These are phyloP conservation scores for Cenococcum geophilum DNA, from an alignment of 495 filamentous ascomycete species.

Conservation along the genomic window DNA sequence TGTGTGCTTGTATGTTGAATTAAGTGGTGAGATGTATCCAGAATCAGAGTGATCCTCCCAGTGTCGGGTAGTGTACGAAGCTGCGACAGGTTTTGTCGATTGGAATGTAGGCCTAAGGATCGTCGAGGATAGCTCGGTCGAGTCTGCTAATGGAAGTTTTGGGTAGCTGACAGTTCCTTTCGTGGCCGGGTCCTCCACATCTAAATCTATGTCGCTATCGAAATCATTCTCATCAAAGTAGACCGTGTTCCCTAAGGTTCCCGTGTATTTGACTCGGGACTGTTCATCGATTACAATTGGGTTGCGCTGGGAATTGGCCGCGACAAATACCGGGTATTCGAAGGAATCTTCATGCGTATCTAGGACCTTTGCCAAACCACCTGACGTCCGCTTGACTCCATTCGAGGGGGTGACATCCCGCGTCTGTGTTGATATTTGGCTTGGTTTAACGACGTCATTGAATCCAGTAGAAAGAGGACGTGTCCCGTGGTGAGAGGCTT, in stretches of 20 bases:
- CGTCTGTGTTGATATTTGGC: conserved; percentile 6
- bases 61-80: neutral
- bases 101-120: conserved; percentile 7
- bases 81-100: neutral
- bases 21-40: conserved; percentile 18
- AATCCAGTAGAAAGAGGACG: conserved; percentile 29
- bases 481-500: conserved; percentile 12
- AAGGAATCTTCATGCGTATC: conserved; percentile 30
- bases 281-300: neutral
- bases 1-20: conserved; percentile 32
- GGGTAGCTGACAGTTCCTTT: conserved; percentile 44
- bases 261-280: neutral
- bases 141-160: conserved; percentile 35
- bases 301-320: conserved; percentile 14
- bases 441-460: conserved; percentile 29
- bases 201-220: conserved; percentile 60
- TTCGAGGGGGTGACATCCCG: neutral
- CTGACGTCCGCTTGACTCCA: conserved; percentile 38
- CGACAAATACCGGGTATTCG: conserved; percentile 21
- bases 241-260: conserved; percentile 30
- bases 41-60: conserved; percentile 9
- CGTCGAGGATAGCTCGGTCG: conserved; percentile 5
- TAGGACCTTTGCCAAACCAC: conserved; percentile 37
- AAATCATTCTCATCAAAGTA: conserved; percentile 61
- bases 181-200: conserved; percentile 47